phyloP scores from a whole-genome alignment of 2,329 filamentous ascomycete genomes.

The Verticillium isaacii region DNA sequence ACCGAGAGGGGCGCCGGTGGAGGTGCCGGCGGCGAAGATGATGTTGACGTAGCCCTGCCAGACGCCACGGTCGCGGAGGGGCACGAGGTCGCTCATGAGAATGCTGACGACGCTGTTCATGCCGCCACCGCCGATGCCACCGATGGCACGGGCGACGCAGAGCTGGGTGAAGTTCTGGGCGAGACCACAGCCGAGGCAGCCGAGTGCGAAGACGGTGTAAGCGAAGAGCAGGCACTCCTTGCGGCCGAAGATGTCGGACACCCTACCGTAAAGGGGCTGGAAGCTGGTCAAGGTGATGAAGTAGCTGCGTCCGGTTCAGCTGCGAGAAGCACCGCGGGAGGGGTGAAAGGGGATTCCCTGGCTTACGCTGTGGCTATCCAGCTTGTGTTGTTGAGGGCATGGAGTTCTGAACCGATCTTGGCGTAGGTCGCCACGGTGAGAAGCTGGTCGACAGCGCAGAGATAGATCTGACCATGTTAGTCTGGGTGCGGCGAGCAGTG shows the following conservation, averaged over 20 bases:
- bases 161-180: constrained; percentile 60
- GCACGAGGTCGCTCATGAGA: constrained; percentile 65
- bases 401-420: constrained; percentile 69
- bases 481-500: not conserved
- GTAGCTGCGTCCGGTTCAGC: constrained; percentile 38
- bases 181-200: constrained; percentile 59
- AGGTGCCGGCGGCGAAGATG: constrained; percentile 64
- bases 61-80: constrained; percentile 62
- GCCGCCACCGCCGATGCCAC: constrained; percentile 61
- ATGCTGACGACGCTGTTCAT: constrained; percentile 68
- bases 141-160: constrained; percentile 53
- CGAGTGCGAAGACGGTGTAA: constrained; percentile 60
- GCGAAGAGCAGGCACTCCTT: constrained; percentile 61
- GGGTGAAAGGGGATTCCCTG: not conserved
- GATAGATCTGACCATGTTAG: constrained; percentile 50
- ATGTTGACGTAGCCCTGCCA: constrained; percentile 74
- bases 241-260: constrained; percentile 67
- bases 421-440: constrained; percentile 75
- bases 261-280: constrained; percentile 69
- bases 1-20: constrained; percentile 64
- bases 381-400: constrained; percentile 68
- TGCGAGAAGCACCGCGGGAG: not conserved
- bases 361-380: constrained; percentile 60
- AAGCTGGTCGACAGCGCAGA: constrained; percentile 71
- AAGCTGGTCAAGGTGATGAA: constrained; percentile 71